Base-by-base conservation (phyloP, 2,329 filamentous ascomycete species). In the Aureobasidium musti region DNA sequence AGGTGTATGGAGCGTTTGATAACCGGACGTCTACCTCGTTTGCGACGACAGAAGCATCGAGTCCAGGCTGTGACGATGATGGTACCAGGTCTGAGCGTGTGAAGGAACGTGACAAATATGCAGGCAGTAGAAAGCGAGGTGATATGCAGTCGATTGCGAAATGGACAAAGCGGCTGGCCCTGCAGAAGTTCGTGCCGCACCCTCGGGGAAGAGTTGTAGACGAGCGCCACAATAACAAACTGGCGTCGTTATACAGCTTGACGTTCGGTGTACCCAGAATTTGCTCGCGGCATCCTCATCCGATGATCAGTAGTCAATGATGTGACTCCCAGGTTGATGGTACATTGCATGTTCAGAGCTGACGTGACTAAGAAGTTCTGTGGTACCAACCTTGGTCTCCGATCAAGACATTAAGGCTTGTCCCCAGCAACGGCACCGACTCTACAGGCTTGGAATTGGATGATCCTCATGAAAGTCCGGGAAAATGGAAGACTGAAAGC, bases 151-250 rank as follows among this genome's bases (percentile, higher is more conserved):
- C 30, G 14, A 5, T 6, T 37, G 57, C 26, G 41, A 19, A 49
- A 47, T 26, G 28, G 19, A 35, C 26, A 26, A 35, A 17, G 57
- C 57, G 57, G 57, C 26, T 17, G 6, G 17, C 28, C 28, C 57
- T 60, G 41, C 57, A 60, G 41, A 45, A 21, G 57, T 60, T 60
- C 57, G 26, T 60, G 11, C 57, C 57, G 19, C 23, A 33, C 41
- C 28, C 21, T 60, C 57, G 57, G 57, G 57, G 57, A 59, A 33
- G 10, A 2, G 13, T 13, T 10, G 17, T 7, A 17, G 13, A 28
- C 39, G 26, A 26, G 11, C 57, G 57, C 57, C 57, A 49, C 30
- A 19, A 23, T 6, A 28, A 19, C 4, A 14, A 14, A 47, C 26
- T 45, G 41, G 39, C 56, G n/a, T 47, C 28, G 35, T 14, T 47